Conservation (phyloP, 2,329 filamentous ascomycete species). For the Xylaria sp. region DNA sequence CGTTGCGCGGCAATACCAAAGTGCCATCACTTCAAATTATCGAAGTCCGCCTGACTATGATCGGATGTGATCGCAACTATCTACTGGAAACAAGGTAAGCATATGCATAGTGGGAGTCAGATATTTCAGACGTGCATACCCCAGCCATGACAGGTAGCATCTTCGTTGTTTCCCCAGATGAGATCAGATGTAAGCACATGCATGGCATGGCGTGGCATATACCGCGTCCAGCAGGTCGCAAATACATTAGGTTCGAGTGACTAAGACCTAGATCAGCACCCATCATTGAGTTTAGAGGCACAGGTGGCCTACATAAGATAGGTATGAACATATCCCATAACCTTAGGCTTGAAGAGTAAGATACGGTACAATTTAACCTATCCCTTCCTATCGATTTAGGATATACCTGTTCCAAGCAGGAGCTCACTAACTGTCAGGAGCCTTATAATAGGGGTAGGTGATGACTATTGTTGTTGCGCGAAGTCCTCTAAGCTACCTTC, state of each 20-base stretch:
- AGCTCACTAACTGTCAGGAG: too few species aligned
- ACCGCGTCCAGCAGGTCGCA: background rate
- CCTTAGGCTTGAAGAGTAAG: background rate
- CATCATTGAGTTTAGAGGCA: background rate
- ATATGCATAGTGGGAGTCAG: background rate
- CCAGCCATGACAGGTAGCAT: background rate
- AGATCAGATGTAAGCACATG: background rate
- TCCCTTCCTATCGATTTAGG: too few species aligned
- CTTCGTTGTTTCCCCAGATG: background rate
- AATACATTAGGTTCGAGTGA: background rate
- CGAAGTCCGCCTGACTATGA: background rate
- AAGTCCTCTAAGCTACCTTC: too few species aligned
- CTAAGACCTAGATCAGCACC: background rate
- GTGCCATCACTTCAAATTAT: constrained; percentile 27
- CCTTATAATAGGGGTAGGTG: too few species aligned
- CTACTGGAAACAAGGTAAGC: background rate
- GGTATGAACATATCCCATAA: background rate
- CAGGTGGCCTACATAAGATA: background rate
- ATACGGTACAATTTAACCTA: too few species aligned
- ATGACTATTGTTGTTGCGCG: too few species aligned
- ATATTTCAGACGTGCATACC: background rate
- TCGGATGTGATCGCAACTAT: background rate
- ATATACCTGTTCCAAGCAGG: too few species aligned
- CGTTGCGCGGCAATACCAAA: constrained; percentile 28
- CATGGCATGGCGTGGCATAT: background rate